Conservation (phyloP, 2,329 filamentous ascomycete species). For the Ceratocystiopsis brevicomis region DNA sequence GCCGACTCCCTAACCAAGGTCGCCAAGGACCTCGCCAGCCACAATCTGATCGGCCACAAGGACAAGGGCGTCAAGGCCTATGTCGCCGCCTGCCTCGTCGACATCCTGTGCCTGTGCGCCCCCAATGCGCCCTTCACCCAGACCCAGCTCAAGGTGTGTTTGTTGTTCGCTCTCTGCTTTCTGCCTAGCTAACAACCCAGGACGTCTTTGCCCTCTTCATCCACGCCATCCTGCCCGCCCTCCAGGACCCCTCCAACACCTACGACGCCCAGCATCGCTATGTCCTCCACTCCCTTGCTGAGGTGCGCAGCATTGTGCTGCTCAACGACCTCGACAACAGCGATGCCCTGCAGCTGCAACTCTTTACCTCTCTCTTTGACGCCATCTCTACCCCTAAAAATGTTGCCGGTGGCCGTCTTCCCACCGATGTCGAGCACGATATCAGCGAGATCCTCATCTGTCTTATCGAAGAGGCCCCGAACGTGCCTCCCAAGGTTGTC, state of each 20-base stretch:
- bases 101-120: conserved; percentile 81
- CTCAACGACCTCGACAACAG: conserved; percentile 72
- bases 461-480: conserved; percentile 68
- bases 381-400: conserved; percentile 66
- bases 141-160: conserved; percentile 66
- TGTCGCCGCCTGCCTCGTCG: conserved; percentile 73
- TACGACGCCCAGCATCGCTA: conserved; percentile 91
- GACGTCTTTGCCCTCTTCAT: conserved; percentile 88
- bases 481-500: conserved; percentile 62
- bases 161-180: background rate
- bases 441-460: conserved; percentile 73
- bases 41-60: conserved; percentile 73
- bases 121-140: conserved; percentile 87
- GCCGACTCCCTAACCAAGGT: conserved; percentile 68
- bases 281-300: conserved; percentile 69
- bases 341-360: conserved; percentile 56
- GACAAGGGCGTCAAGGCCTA: conserved; percentile 86
- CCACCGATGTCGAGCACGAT: conserved; percentile 84
- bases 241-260: conserved; percentile 70
- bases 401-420: conserved; percentile 59
- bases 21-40: conserved; percentile 65
- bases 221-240: conserved; percentile 60
- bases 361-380: conserved; percentile 86
- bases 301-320: conserved; percentile 86
- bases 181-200: conserved; percentile 23